Base-by-base conservation (phyloP, 192 early-diverging fungal genomes). In the Entophlyctis luteolus region DNA sequence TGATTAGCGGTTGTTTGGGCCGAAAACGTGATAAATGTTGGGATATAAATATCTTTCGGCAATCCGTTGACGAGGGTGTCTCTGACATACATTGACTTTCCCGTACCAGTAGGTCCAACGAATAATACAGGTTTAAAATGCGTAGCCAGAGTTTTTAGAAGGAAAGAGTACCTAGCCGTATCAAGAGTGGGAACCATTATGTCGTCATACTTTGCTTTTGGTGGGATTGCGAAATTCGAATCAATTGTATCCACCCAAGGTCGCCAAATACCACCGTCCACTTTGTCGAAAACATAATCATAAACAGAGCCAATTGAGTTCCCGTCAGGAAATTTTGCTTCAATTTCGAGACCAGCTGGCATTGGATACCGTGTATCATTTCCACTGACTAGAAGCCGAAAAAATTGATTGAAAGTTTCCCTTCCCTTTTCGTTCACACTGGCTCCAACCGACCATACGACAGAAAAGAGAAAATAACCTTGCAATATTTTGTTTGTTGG, bases 51-150 rank as follows among this genome's bases (percentile, higher is more conserved):
- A 18, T 85, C 84, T 25, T 75, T 76, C 12, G 77, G 59, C 27
- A 85, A 47, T 12, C 67, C 65, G 37, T 80, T 84, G 60, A 82
- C 77, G 20, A 85, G 48, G 12, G 76, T 77, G 48, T 85, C 78
- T 35, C 68, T 54, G n/a, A 85, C 77, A 55, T 85, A 85, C 77
- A 82, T 82, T n/a, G 81, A 82, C 54, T 85, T 85, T 4, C 84
- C 84, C 1, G 84, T 85, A 35, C 84, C 84, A 0, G 84, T 85
- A 3, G 84, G 81, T 1, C 84, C 84, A 2, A 85, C 78, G 63
- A 84, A 84, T 38, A 85, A 62, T 8, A 85, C 66, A 25, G 83
- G 76, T 65, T 82, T 81, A 48, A 70, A 58, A 59, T 85, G 75
- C 6, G 72, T 67, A 1, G 71, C 77, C 10, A 85, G 69, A 18